phyloP scores from a whole-genome alignment of 1,139 yeast species.

The Hyphopichia burtonii region DNA sequence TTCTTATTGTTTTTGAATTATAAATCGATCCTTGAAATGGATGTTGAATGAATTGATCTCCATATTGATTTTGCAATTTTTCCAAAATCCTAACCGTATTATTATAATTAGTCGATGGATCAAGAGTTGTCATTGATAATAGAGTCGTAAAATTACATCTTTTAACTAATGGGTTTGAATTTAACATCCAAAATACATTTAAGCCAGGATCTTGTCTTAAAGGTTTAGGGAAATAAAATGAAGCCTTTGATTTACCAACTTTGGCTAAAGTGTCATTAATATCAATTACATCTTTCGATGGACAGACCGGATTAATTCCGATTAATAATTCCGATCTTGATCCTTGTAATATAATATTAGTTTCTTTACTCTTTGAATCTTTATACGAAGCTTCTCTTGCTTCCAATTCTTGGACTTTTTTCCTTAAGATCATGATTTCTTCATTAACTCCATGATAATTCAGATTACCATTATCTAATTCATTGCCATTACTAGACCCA shows the following conservation, averaged over 20 bases:
- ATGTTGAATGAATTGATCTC: slow-evolving; percentile 7
- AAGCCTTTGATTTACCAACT: slow-evolving; percentile 6
- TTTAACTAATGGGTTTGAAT: not conserved
- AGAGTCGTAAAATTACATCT: not conserved
- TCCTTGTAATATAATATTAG: not conserved
- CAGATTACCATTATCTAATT: not conserved
- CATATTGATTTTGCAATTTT: slow-evolving; percentile 11
- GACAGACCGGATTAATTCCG: slow-evolving; percentile 1
- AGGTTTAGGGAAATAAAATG: slow-evolving; percentile 2
- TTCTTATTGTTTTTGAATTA: not conserved
- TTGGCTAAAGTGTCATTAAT: slow-evolving; percentile 5
- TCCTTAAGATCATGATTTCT: not conserved
- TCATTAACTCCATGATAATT: not conserved
- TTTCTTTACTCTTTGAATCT: not conserved
- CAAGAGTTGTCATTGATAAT: slow-evolving; percentile 1
- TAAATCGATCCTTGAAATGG: not conserved
- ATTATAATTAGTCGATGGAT: not conserved
- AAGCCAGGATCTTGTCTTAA: slow-evolving; percentile 3
- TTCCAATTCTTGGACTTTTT: slow-evolving; percentile 1
- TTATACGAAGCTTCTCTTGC: slow-evolving; percentile 1
- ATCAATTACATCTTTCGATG: slow-evolving; percentile 2
- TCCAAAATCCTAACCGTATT: not conserved
- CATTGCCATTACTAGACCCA: not conserved
- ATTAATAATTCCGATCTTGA: not conserved
- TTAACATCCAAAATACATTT: slow-evolving; percentile 3